Evolutionary conservation across 2,329 filamentous ascomycete genomes (phyloP).

Genomic region (Trichoderma atroviride): DNA sequence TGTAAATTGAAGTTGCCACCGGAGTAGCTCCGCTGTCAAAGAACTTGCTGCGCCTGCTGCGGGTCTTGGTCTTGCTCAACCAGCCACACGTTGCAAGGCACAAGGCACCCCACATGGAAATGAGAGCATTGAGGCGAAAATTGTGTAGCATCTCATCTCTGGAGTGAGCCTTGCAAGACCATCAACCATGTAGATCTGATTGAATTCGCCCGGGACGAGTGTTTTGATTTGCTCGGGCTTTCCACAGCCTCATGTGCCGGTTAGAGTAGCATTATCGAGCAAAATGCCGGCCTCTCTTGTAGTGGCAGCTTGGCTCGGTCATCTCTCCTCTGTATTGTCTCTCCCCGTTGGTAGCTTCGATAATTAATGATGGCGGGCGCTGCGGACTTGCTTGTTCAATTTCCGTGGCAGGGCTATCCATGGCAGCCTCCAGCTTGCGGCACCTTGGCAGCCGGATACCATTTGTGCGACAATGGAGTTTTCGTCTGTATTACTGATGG

Average conservation of each 20-base stretch:
- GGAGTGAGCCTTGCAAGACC: not conserved
- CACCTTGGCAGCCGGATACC: not conserved
- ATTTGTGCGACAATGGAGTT: not conserved
- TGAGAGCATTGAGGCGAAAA: not conserved
- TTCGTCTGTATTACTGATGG: constrained; percentile 2
- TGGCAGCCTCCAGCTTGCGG: not conserved
- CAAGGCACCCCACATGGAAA: not conserved
- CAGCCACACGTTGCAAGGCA: not conserved
- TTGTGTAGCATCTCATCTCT: not conserved
- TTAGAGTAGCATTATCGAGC: not conserved
- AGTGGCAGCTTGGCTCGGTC: not conserved
- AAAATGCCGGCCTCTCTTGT: not conserved
- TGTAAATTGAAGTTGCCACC: not conserved
- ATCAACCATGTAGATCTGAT: not conserved
- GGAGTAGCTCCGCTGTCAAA: not conserved
- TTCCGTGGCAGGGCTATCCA: not conserved
- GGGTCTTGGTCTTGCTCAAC: not conserved
- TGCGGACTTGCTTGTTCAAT: not conserved
- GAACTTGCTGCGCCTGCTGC: not conserved
- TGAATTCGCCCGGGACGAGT: not conserved
- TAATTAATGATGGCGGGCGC: not conserved
- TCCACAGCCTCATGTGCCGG: not conserved
- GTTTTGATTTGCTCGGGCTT: not conserved
- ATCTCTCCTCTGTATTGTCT: not conserved
- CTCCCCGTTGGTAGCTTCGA: not conserved